phyloP scores from a whole-genome alignment of 352 stramenopile species.

The Aphanomyces cochlioides region DNA sequence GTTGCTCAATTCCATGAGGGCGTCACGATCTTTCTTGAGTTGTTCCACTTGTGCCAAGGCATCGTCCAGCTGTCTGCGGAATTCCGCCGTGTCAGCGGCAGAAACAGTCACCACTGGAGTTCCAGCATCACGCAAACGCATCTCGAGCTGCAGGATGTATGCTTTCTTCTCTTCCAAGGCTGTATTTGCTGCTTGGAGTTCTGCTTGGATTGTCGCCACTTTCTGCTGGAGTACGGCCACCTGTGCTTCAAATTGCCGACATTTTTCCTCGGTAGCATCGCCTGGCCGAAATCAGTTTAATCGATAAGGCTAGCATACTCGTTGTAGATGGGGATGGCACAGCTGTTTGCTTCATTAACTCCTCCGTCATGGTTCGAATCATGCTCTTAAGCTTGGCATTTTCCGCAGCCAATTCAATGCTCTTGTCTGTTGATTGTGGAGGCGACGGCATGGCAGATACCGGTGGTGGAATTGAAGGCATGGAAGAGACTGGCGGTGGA shows the following conservation, averaged over 20 bases:
- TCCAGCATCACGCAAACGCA: constrained; percentile 34
- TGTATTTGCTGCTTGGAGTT: constrained; percentile 43
- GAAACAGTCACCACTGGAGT: background rate
- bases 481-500: background rate
- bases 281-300: background rate
- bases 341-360: constrained; percentile 42
- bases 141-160: constrained; percentile 47
- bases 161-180: constrained; percentile 42
- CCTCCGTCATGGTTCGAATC: constrained; percentile 77
- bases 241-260: constrained; percentile 32
- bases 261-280: constrained; percentile 1
- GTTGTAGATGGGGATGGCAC: background rate
- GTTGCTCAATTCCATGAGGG: constrained; percentile 81
- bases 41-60: constrained; percentile 61
- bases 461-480: background rate
- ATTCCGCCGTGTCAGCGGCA: constrained; percentile 36
- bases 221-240: constrained; percentile 38
- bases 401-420: constrained; percentile 42
- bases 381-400: constrained; percentile 60
- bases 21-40: constrained; percentile 54
- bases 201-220: constrained; percentile 43
- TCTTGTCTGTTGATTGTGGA: background rate
- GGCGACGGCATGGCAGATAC: background rate
- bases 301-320: too few species aligned
- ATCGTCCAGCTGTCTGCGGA: constrained; percentile 40